phyloP scores from a whole-genome alignment of 1,284 basidiomycete genomes.

The Irpex sp. region DNA sequence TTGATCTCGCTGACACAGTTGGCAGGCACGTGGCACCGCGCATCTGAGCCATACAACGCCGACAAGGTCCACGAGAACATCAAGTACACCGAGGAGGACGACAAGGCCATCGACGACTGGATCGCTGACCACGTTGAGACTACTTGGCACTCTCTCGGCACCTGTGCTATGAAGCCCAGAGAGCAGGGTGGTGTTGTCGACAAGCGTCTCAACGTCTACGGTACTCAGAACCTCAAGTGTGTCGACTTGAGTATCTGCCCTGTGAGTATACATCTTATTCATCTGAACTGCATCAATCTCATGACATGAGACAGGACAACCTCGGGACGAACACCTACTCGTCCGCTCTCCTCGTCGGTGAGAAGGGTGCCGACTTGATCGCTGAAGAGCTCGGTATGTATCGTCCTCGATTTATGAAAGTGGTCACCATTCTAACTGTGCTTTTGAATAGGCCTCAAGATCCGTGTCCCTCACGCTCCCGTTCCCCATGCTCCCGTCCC shows the following conservation, averaged over 20 bases:
- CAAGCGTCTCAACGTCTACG: conserved; percentile 67
- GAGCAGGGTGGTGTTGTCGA: conserved; percentile 78
- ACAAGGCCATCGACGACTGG: conserved; percentile 70
- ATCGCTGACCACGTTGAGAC: conserved; percentile 68
- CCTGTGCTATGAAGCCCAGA: conserved; percentile 69
- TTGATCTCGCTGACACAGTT: neutral
- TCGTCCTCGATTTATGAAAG: neutral
- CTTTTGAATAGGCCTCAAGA: conserved; percentile 48
- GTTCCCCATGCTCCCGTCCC: conserved; percentile 68
- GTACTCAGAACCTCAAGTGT: conserved; percentile 67
- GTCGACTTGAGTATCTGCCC: conserved; percentile 69
- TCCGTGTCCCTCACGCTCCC: conserved; percentile 60
- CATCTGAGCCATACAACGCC: conserved; percentile 51
- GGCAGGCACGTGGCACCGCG: conserved; percentile 56
- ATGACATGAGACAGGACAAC: conserved; percentile 46
- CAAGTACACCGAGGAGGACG: conserved; percentile 61
- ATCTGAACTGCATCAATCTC: neutral
- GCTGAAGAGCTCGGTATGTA: conserved; percentile 60
- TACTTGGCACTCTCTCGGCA: conserved; percentile 67
- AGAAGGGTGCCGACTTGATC: conserved; percentile 62
- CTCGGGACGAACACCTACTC: conserved; percentile 73
- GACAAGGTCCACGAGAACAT: conserved; percentile 62
- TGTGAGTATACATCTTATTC: conserved; percentile 30
- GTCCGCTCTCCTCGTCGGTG: conserved; percentile 62
- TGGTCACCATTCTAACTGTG: neutral